Evolutionary conservation across 2,329 filamentous ascomycete species (phyloP), one percentile per base, ranked within the genome.

Genomic region (Neurospora crassa): DNA sequence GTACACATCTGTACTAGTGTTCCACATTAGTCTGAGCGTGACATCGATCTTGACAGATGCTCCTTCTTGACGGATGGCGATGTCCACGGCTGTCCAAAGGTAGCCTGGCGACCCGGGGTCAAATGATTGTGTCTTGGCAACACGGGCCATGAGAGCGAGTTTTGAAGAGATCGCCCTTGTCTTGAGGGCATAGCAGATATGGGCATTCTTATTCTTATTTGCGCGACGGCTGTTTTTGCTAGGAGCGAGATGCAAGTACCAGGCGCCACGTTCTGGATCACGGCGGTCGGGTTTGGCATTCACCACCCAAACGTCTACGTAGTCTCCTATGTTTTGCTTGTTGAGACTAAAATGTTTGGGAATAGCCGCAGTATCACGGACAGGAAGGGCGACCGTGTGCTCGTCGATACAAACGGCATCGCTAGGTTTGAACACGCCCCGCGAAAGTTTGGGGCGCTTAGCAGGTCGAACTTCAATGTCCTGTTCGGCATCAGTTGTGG

Each of bases 11-110:
- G 37, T 20, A 43, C 74, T 77, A 16, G 74, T 73, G 67, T 78
- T 79, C 79, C 79, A 81, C 20, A 74, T 72, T 14, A 81, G 69
- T 18, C 78, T 69, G 20, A 77, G 71, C 4, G 40, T 67, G 14
- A 77, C 14, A 3, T 67, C 45, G 40, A 76, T 43, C 12, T 70
- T 5, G 5, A 74, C 34, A 6, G 43, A 16, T 1, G 63, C 12
- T 10, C 68, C 72, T 16, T 63, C 4, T 63, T 73, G 72, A 2
- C 45, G 69, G 43, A 75, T 40, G 12, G 70, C 47, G 24, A 74
- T 20, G 59, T 72, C 70, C 10, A 75, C 69, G 0, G 71, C 67
- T 11, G 75, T 74, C 76, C 76, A 77, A 2, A 78, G 10, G 41
- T 71, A 74, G 4, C 76, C 76, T 29, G 74, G 68, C 5, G 72